phyloP scores from a whole-genome alignment of 2,329 filamentous ascomycete genomes.

The Graphilbum ipis-grandicollis region DNA sequence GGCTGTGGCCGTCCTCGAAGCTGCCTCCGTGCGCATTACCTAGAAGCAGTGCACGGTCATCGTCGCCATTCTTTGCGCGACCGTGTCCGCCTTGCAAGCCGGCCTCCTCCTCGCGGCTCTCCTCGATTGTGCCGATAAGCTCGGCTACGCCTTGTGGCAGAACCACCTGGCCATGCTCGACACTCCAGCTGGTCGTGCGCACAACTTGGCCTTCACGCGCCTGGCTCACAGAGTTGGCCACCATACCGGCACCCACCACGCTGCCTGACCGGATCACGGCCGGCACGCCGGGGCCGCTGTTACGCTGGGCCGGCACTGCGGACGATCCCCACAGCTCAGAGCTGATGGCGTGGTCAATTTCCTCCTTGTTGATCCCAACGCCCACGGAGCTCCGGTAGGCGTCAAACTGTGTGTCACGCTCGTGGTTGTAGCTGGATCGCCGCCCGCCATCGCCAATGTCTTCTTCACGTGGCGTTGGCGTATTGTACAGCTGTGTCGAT shows the following conservation, averaged over 20 bases:
- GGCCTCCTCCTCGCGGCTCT: neutral
- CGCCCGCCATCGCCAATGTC: neutral
- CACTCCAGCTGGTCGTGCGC: constrained; percentile 18
- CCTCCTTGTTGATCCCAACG: constrained; percentile 8
- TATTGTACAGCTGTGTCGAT: neutral
- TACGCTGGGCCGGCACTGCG: constrained; percentile 1
- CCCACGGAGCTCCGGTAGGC: constrained; percentile 8
- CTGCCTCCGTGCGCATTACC: constrained; percentile 1
- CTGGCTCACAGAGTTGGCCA: constrained; percentile 5
- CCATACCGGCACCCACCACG: constrained; percentile 10
- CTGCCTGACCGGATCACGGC: constrained; percentile 11
- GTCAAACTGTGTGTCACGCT: constrained; percentile 14
- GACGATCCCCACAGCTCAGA: constrained; percentile 15
- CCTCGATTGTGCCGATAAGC: neutral
- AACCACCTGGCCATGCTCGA: constrained; percentile 18
- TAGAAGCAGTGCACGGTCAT: constrained; percentile 5
- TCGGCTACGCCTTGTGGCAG: constrained; percentile 1
- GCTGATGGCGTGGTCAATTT: constrained; percentile 16
- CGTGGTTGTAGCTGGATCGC: constrained; percentile 11
- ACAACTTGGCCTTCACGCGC: constrained; percentile 9
- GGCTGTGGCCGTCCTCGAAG: neutral
- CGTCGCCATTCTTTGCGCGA: neutral
- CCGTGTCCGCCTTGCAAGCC: neutral
- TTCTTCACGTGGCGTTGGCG: neutral
- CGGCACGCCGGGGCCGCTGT: neutral